Base-by-base conservation (phyloP, 345 rosid genomes). In the Hypericum androsaemum region DNA sequence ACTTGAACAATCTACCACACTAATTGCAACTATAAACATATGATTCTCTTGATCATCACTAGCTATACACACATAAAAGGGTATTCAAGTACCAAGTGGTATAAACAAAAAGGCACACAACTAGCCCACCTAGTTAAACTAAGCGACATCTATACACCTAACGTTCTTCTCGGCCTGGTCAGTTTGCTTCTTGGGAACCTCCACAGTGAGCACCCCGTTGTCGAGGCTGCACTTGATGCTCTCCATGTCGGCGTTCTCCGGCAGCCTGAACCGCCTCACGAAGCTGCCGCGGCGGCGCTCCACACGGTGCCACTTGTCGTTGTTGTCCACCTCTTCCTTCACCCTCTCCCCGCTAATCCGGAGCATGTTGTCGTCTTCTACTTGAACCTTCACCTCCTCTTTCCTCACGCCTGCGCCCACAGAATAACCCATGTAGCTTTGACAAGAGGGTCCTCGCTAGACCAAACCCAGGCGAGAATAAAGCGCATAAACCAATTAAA, bases 261-360 rank as follows among this genome's bases (percentile, higher is more conserved):
- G 66, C 37, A 61, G 17, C 51, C 46, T 15, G 40, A 61, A 67
- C 54, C 37, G 40, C 35, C 59, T 40, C 5, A 52, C 10, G 41
- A 67, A 61, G 62, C 51, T 47, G 7, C 64, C 60, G 7, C 6
- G 56, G 3, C 12, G 45, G 35, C 41, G 51, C 52, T 56, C 63
- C 5, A 43, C 58, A 10, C 58, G 43, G 17, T 66, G 65, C 62
- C 71, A 39, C 53, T n/a, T 55, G 56, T 59, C 60, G n/a, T 13
- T 54, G 14, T 7, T 12, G 14, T 62, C 61, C 39, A 49, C 52
- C n/a, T 49, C 22, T 22, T 44, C 55, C 12, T 60, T 61, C 2
- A 7, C 42, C 6, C 50, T 67, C 46, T 57, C 54, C 2, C 58
- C 50, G 3, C 62, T 60, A 6, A 61, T 66, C 35, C 50, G 50